phyloP scores from a whole-genome alignment of 1,284 basidiomycete species.

The Ceratobasidium sp. region DNA sequence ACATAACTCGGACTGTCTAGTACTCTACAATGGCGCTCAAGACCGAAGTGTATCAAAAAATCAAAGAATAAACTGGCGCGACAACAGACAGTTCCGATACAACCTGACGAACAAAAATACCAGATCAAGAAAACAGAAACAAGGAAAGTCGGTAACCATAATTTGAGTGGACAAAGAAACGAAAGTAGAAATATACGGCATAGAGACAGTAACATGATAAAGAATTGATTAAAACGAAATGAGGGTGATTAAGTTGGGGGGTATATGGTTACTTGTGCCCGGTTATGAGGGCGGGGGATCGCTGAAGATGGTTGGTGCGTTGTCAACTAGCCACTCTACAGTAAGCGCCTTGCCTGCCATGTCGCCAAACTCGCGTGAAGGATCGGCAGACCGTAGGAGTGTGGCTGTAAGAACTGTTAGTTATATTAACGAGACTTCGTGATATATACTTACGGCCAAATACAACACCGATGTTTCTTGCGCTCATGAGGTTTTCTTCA shows the following conservation, averaged over 20 bases:
- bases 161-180: background rate
- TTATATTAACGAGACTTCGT: background rate
- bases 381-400: conserved; percentile 89
- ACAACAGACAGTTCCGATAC: conserved; percentile 30
- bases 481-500: conserved; percentile 91
- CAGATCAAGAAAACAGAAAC: background rate
- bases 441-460: conserved; percentile 89
- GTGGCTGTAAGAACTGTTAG: conserved; percentile 73
- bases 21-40: conserved; percentile 44
- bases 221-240: background rate
- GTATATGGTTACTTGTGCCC: conserved; percentile 5
- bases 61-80: conserved; percentile 23
- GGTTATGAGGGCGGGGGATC: conserved; percentile 35
- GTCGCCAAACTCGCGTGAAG: conserved; percentile 91
- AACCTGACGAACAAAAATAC: conserved; percentile 33
- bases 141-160: conserved; percentile 14
- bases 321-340: conserved; percentile 92
- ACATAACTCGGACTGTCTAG: conserved; percentile 46
- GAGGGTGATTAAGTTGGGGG: conserved; percentile 9
- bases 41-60: conserved; percentile 40
- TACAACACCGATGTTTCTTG: conserved; percentile 98
- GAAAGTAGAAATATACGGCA: conserved; percentile 17
- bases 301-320: conserved; percentile 70
- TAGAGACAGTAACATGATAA: background rate
- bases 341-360: conserved; percentile 96